Base-by-base conservation (phyloP, 306 rosid genomes). In the Fragaria iinumae region DNA sequence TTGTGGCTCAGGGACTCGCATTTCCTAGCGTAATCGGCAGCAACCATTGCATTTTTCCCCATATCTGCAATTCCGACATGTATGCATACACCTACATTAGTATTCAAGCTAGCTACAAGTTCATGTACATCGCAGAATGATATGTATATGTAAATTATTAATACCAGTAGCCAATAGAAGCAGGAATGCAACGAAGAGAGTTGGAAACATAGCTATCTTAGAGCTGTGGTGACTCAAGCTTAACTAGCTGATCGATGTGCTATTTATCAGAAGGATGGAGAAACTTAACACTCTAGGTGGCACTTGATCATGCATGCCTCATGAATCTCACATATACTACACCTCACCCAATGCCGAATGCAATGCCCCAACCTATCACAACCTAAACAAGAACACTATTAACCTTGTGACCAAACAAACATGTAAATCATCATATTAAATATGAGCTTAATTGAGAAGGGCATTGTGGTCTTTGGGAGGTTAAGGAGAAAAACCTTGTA, bases 121-220 rank as follows among this genome's bases (percentile, higher is more conserved):
- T 60, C 10, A 53, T 27, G 66, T 7, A 60, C 18, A 60, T 23
- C 23, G 45, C 5, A 6, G 43, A 53, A 47, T 0, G 16, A 55
- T 4, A 55, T 57, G 5, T 11, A 29, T 8, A n/a, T 8, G 16
- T 12, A 4, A 2, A 49, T 50, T 45, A 45, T 45, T 45, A 45
- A 11, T 45, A 90, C 90, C 91, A 5, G 88, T 81, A 75, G 95
- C 89, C 16, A 84, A 73, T 0, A 90, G 77, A 60, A 90, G 87
- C 14, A 90, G 69, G 48, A 86, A 66, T 14, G 86, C 34, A 80
- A 90, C 27, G 57, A 86, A 81, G 8, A 81, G 70, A 64, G 85
- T 69, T 57, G 94, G 79, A 75, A 83, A 70, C 17, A 75, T 12
- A 62, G 67, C 67, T 62, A 5, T 29, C 66, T 13, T 71, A 52